Percentiles rank a stretch among this genome's conserved stretches.
Conservation (phyloP, 129 eudicot genomes). For the Centrapalus pauciflorus region DNA sequence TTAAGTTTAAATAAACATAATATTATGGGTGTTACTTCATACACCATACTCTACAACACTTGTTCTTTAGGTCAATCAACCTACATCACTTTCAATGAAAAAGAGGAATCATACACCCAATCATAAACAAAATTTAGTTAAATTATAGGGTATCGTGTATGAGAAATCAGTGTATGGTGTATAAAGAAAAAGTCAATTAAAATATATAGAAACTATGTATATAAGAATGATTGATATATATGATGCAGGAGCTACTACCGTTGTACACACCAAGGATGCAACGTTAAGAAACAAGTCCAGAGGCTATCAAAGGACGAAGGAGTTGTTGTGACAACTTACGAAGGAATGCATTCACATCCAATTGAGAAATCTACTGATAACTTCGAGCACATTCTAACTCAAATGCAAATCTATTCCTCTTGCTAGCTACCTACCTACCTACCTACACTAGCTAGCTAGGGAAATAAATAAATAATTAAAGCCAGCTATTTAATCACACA, state of each 20-base stretch:
- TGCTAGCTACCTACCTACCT: conserved; percentile 15
- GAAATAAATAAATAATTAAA: background rate
- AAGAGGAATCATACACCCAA: too few relatives aligned
- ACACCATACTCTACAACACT: too few relatives aligned
- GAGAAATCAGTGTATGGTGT: too few relatives aligned
- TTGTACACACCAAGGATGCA: conserved; percentile 71
- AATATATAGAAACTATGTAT: too few relatives aligned
- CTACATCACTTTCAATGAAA: too few relatives aligned
- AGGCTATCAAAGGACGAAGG: conserved; percentile 71
- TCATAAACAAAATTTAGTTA: too few relatives aligned
- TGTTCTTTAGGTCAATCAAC: too few relatives aligned
- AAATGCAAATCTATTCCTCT: conserved; percentile 68
- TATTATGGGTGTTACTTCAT: too few relatives aligned
- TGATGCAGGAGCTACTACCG: conserved; percentile 62
- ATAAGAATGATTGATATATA: background rate
- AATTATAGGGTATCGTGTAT: too few relatives aligned
- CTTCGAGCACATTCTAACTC: conserved; percentile 65
- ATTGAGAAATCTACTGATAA: conserved; percentile 67
- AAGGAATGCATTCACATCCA: conserved; percentile 77
- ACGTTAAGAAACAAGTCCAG: conserved; percentile 77
- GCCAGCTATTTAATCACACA: conserved; percentile 21
- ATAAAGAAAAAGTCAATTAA: too few relatives aligned
- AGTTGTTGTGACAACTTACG: conserved; percentile 73
- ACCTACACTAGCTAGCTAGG: too few relatives aligned
- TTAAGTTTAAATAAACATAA: too few relatives aligned